Percentiles rank a stretch among this genome's conserved stretches.
Evolutionary conservation across 2,329 filamentous ascomycete species (phyloP).

Genomic region (Penicillium sp.): DNA sequence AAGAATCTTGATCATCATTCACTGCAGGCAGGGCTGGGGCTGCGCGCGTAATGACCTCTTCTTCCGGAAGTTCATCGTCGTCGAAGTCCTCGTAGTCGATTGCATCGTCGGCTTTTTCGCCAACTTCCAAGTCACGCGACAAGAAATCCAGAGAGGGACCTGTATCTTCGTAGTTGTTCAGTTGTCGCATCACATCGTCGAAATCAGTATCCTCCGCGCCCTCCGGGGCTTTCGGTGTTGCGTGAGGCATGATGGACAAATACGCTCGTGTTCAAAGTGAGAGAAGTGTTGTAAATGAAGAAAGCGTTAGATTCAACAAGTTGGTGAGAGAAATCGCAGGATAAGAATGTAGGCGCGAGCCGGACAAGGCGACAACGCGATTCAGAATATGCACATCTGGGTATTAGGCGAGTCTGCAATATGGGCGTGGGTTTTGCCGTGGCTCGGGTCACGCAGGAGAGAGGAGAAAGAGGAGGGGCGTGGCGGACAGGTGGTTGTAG

Average conservation of each 20-base stretch:
- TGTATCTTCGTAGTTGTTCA: slow-evolving; percentile 38
- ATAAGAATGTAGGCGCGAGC: slow-evolving; percentile 2
- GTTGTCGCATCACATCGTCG: slow-evolving; percentile 41
- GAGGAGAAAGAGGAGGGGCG: slow-evolving; percentile 2
- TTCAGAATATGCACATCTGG: slow-evolving; percentile 11
- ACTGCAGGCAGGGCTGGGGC: slow-evolving; percentile 35
- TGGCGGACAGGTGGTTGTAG: neutral
- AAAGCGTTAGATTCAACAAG: neutral
- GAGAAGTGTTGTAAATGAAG: neutral
- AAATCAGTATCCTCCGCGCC: slow-evolving; percentile 40
- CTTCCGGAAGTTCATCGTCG: slow-evolving; percentile 83
- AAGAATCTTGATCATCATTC: slow-evolving; percentile 53
- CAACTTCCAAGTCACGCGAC: slow-evolving; percentile 42
- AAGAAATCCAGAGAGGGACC: slow-evolving; percentile 41
- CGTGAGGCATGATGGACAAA: slow-evolving; percentile 37
- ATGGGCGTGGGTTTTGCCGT: neutral
- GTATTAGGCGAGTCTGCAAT: neutral
- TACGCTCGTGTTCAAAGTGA: neutral
- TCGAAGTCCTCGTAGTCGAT: slow-evolving; percentile 87
- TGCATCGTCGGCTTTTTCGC: slow-evolving; percentile 87
- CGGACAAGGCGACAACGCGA: slow-evolving; percentile 8
- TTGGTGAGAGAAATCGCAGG: slow-evolving; percentile 1
- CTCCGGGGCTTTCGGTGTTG: slow-evolving; percentile 30
- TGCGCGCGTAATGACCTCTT: slow-evolving; percentile 29
- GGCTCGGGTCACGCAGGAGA: neutral